Evolutionary conservation across 305 asterid species (phyloP), one percentile per base, ranked within the genome.

Genomic region (Salvia sclarea): DNA sequence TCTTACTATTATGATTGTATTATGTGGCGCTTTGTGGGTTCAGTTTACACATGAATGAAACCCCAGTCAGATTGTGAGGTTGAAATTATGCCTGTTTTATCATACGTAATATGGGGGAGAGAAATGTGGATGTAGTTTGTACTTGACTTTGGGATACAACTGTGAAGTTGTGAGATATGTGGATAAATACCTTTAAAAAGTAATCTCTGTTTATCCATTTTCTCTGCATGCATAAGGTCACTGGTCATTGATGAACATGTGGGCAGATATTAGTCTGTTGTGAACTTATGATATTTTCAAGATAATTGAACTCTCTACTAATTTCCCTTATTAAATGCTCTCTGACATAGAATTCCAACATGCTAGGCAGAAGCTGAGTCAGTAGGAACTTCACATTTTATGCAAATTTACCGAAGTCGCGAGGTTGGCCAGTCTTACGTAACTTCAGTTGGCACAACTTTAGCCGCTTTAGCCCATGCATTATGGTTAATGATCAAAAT

Each of bases 341-440:
- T 62, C 64, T 66, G 58, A 68, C 41, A 38, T 25, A 53, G 68
- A 22, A 66, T 77, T n/a, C n/a, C 72, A 52, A 68, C 77, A 74
- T 81, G 81, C 35, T 83, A 90, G 96, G 85, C 77, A 70, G 82
- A 67, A 21, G 48, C 41, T 67, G 85, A 75, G 61, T 66, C 53
- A 45, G 81, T 71, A 18, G 86, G 79, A 66, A 61, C 79, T 41
- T 84, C 90, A 49, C 77, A 83, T 20, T 91, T 81, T 69, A 71
- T 77, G 89, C 96, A 88, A 84, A 86, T 92, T 67, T 88, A 89
- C 61, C 73, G 96, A 76, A 89, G 98, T 73, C 83, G 97, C 33
- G 98, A 93, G 76, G 97, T 90, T 66, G 98, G 98, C 25, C 96
- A 93, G 78, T 88, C 96, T 1, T 92, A 88, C 69, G 37, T 86